Base-by-base conservation (phyloP, 1,139 yeast genomes). In the Debaryomyces psychrophilus region DNA sequence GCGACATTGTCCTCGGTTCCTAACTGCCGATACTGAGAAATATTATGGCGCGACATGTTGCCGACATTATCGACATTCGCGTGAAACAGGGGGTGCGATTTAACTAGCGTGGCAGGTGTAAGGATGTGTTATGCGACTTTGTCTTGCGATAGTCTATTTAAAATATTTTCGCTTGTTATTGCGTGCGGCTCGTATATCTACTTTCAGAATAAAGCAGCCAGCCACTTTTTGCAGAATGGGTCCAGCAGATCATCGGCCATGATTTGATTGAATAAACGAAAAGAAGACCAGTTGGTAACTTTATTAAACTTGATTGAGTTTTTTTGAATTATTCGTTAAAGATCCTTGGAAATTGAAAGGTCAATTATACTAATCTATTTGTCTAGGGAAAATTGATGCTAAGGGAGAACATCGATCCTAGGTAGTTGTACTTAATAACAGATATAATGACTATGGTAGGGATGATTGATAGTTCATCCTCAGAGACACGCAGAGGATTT, bases 181-280 rank as follows among this genome's bases (percentile, higher is more conserved):
- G 34, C 41, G 41, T 27, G 34, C 18, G 34, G 34, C 41, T 27
- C 41, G 8, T 17, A 18, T 14, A 20, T 15, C 41, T 29, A 17
- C 11, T 26, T 38, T 38, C 17, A 28, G 41, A 28, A 18, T 27
- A 27, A 20, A 18, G 44, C 44, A 34, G 38, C 44, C 44, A 42
- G 44, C 44, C 44, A 42, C 28, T 28, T 42, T 28, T 42, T 18
- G 37, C 31, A 29, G 17, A 18, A 12, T 18, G 5, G 20, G 20
- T 15, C 36, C 35, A 23, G 15, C 40, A 37, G 40, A 25, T 28
- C 31, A 37, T 26, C 23, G 40, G 25, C 8, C 18, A 33, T 20
- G n/a, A n/a, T 11, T 18, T 18, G 25, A 31, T 33, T 9, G n/a
- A 33, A 15, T 4, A 33, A 11, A 29, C 20, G 14, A 15, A 29